Base-by-base conservation (phyloP, 805 yeast species). In the Lachancea quebecensis region DNA sequence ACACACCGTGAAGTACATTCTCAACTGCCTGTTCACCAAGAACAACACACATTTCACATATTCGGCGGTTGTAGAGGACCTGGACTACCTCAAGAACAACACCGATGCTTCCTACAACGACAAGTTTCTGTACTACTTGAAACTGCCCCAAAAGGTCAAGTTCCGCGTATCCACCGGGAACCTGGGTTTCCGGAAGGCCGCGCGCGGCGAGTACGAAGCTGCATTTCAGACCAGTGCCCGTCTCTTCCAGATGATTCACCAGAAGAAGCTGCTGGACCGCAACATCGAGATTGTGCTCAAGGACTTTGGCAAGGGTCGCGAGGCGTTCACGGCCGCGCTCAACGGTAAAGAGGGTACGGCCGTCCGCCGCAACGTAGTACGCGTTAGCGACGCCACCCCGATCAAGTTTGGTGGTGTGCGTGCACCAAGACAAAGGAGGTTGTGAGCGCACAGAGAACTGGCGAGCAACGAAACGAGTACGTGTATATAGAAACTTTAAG, bases 381-480 rank as follows among this genome's bases (percentile, higher is more conserved):
- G 89, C 57, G 69, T 91, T 29, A 75, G 84, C 40, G 98, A 91
- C 58, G 73, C 75, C 52, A 88, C 99, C 5, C 77, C 77, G 47
- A 74, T 91, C 71, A 84, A 85, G 66, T 87, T 87, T 59, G 99
- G 99, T 73, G 98, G 98, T 73, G 82, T 78, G 39, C 79, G 93
- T 57, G 74, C 95, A 16, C 95, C 91, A 67, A 79, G 81, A 63
- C 73, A 73, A 47, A 83, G 96, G 72, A 81, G 95, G 69, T 70
- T 84, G 58, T 80, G 69, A 47, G 40, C 25, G 33, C 5, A 5
- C 21, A 6, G 16, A 10, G n/a, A 4, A 11, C 17, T 10, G 15
- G 15, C 18, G 30, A 18, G 21, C 39, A 16, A 4, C 30, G 14
- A 21, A 12, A 11, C 17, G 12, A 37, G 7, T 37, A 11, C 39